These are phyloP conservation scores for Wickerhamiella lipophila DNA, from an alignment of 805 yeast species.

Conservation along the genomic window DNA sequence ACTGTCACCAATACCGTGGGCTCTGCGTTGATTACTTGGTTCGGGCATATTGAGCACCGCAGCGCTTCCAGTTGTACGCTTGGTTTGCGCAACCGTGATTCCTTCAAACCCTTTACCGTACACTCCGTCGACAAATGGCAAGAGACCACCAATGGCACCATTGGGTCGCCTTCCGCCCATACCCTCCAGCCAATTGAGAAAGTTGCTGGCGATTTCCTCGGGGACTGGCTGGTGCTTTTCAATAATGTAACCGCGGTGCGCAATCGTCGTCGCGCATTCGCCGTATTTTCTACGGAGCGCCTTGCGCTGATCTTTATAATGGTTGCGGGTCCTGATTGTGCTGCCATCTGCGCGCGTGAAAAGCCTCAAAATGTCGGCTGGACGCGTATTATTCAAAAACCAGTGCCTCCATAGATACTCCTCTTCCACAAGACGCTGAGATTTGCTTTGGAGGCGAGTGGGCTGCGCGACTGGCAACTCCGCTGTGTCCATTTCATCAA, in stretches of 20 bases:
- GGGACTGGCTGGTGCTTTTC: neutral
- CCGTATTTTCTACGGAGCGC: neutral
- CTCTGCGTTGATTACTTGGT: neutral
- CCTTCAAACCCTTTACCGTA: slow-evolving; percentile 1
- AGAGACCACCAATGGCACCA: neutral
- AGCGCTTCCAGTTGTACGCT: neutral
- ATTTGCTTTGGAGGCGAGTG: neutral
- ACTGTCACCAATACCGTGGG: neutral
- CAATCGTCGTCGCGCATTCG: neutral
- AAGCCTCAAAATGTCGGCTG: neutral
- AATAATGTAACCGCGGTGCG: neutral
- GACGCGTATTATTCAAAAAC: slow-evolving; percentile 1
- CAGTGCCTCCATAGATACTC: slow-evolving; percentile 2
- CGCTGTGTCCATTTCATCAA: neutral
- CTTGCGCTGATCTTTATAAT: neutral
- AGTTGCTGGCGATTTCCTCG: slow-evolving; percentile 2
- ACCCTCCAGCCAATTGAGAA: neutral
- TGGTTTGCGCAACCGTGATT: neutral
- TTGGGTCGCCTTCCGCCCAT: neutral
- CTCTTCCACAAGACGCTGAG: neutral
- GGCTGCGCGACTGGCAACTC: neutral
- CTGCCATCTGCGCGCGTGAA: neutral
- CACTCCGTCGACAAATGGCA: neutral
- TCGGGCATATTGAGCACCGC: neutral
- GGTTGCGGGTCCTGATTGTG: neutral